Evolutionary conservation across 495 filamentous ascomycete species (phyloP).

Genomic region (Massariosphaeria phaeospora): DNA sequence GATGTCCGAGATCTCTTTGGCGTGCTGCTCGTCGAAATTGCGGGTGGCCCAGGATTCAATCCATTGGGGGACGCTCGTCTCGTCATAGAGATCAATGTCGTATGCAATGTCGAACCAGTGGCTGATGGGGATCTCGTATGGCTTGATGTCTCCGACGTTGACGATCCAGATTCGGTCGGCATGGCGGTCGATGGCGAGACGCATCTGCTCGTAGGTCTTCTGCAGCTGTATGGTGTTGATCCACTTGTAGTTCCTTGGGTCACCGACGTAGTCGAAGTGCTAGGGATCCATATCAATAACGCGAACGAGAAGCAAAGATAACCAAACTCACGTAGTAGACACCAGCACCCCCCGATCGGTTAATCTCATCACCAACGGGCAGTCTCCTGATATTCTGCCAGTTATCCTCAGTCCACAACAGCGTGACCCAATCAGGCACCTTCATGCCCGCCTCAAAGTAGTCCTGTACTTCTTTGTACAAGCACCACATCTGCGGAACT

Average conservation of each 20-base stretch:
- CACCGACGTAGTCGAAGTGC: constrained; percentile 69
- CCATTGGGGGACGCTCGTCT: constrained; percentile 54
- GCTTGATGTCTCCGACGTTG: constrained; percentile 71
- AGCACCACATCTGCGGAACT: constrained; percentile 66
- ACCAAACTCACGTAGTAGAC: constrained; percentile 55
- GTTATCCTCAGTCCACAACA: constrained; percentile 74
- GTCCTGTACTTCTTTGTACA: constrained; percentile 47
- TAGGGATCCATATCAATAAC: no score
- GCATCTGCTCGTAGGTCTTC: constrained; percentile 63
- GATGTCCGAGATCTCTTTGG: constrained; percentile 50
- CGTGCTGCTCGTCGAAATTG: constrained; percentile 53
- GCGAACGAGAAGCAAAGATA: background rate
- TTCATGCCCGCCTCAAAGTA: constrained; percentile 61
- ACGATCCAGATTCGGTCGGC: constrained; percentile 70
- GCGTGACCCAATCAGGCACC: constrained; percentile 67
- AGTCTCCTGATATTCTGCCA: constrained; percentile 65
- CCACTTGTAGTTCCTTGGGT: constrained; percentile 63
- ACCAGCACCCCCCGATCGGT: constrained; percentile 61
- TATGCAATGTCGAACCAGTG: constrained; percentile 66
- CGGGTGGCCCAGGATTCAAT: constrained; percentile 53
- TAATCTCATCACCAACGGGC: constrained; percentile 57
- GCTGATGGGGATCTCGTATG: constrained; percentile 62
- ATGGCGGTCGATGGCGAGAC: constrained; percentile 55
- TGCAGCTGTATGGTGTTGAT: constrained; percentile 64
- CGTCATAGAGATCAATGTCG: constrained; percentile 50